Evolutionary conservation across 176 grass and related monocot genomes (phyloP), one percentile per base, ranked within the genome.

Genomic region (Poa annua): DNA sequence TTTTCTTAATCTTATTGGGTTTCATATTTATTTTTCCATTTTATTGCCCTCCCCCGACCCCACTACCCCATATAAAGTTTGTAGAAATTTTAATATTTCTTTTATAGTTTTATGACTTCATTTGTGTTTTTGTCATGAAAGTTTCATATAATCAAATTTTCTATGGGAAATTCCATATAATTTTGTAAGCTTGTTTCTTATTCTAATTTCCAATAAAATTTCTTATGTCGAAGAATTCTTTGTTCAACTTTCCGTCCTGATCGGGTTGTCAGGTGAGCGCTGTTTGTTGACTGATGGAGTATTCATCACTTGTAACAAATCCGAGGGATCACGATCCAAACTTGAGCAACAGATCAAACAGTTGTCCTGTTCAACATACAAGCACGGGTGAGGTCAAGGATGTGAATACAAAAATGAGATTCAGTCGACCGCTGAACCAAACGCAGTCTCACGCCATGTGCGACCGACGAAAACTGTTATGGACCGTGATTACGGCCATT

Each of bases 301-400:
- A 42, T 21, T 70, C 38, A 38, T 38, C 2, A 22, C 6, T 44
- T 6, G 21, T 49, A 17, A 20, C 39, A 33, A 33, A 33, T 11
- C 65, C 26, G 44, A 38, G 34, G 44, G 17, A 26, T 56, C 42
- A n/a, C n/a, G 53, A 56, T 77, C 78, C 54, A 82, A 63, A 77
- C 53, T 74, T 49, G 4, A 16, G 80, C 53, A 32, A 62, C 25
- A 24, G 53, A 22, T n/a, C n/a, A n/a, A 13, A 41, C 59, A n/a
- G 21, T 45, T 16, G 5, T 60, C 56, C 38, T 6, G 66, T 44
- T 70, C 36, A 81, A 16, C 33, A 42, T 62, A 61, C 41, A 39
- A 36, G 50, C 11, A 52, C 41, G 51, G 51, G 29, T 29, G 1
- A 29, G 29, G 5, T 41, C 57, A 38, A 75, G 39, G 57, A 80